Conservation (phyloP, 495 filamentous ascomycete species). For the Pseudotulostoma volvatum region DNA sequence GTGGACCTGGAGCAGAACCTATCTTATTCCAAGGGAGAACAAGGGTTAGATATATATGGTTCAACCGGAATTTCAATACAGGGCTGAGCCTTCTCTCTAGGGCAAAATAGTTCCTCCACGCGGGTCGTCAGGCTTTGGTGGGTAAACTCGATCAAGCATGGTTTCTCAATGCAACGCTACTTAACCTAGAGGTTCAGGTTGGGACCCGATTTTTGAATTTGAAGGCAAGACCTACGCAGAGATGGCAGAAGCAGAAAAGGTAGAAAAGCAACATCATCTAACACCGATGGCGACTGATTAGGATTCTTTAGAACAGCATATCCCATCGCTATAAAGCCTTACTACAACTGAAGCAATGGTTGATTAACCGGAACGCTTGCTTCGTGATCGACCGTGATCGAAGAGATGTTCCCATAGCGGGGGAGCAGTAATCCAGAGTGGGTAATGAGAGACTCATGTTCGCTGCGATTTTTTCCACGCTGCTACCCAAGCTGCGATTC, state of each 20-base stretch:
- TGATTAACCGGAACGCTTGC: conserved; percentile 30
- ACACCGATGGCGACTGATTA: conserved; percentile 4
- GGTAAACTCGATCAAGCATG: conserved; percentile 21
- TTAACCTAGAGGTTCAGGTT: conserved; percentile 35
- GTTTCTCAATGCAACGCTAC: too few species aligned
- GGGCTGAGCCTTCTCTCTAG: conserved; percentile 14
- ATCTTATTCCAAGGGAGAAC: conserved; percentile 87
- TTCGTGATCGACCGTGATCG: background rate
- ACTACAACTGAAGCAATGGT: conserved; percentile 69
- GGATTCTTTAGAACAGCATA: conserved; percentile 49
- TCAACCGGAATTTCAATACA: background rate
- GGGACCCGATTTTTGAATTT: conserved; percentile 95
- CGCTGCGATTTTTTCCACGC: conserved; percentile 56
- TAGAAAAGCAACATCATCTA: too few species aligned
- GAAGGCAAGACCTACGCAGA: conserved; percentile 91
- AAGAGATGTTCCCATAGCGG: background rate
- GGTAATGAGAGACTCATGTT: background rate
- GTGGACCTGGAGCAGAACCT: conserved; percentile 68
- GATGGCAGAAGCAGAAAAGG: conserved; percentile 81
- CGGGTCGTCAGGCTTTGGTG: conserved; percentile 73
- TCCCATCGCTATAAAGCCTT: conserved; percentile 81
- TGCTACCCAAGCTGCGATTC: conserved; percentile 67
- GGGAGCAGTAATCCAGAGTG: background rate
- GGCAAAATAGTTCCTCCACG: conserved; percentile 25
- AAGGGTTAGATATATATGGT: conserved; percentile 15